Conservation (phyloP, 805 yeast genomes). For the Metschnikowia continentalis region DNA sequence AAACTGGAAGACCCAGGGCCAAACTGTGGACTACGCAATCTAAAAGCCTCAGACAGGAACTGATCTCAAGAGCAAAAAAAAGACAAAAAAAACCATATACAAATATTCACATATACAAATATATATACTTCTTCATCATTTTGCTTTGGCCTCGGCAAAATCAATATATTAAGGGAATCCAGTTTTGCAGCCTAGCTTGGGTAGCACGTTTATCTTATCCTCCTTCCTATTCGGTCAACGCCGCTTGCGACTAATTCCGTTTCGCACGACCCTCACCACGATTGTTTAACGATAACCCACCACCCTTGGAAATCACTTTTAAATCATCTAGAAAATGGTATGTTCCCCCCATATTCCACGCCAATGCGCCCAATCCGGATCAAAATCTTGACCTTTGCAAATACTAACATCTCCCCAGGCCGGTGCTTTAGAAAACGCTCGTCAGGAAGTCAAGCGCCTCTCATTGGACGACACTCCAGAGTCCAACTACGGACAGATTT, state of each 20-base stretch:
- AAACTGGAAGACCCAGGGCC: neutral
- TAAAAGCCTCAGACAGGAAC: too few relatives aligned
- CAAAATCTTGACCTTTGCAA: too few relatives aligned
- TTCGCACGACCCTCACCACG: constrained; percentile 7
- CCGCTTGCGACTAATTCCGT: constrained; percentile 6
- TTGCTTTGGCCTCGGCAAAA: too few relatives aligned
- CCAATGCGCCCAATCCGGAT: neutral
- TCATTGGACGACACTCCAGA: constrained; percentile 70
- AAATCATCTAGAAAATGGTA: constrained; percentile 8
- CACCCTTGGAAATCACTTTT: neutral
- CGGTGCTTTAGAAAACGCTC: constrained; percentile 95
- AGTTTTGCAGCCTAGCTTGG: neutral
- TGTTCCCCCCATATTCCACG: constrained; percentile 3
- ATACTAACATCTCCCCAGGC: constrained; percentile 48
- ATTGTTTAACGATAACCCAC: constrained; percentile 4
- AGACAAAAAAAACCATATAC: too few relatives aligned
- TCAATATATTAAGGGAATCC: too few relatives aligned
- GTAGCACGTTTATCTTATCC: constrained; percentile 5
- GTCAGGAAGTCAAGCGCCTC: constrained; percentile 84
- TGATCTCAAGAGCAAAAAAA: too few relatives aligned
- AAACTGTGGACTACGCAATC: neutral
- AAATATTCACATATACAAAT: too few relatives aligned
- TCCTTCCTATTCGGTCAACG: constrained; percentile 9
- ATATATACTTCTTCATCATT: too few relatives aligned
- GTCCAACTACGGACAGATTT: constrained; percentile 80